Evolutionary conservation across 2,329 filamentous ascomycete species (phyloP).

Genomic region (Fusarium mexicanum): DNA sequence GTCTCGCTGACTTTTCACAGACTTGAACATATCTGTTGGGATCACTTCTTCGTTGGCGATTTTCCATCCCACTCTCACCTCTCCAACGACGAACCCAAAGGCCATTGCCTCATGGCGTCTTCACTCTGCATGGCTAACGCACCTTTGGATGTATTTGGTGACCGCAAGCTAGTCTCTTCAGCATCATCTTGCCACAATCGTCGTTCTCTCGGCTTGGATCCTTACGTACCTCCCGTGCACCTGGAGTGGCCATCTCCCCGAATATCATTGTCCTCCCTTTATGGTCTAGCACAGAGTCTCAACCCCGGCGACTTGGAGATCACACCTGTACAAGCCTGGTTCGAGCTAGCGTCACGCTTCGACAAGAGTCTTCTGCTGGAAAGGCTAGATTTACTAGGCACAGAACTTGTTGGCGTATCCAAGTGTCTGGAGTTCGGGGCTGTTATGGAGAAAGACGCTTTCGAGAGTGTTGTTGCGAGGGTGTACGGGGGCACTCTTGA

Average conservation of each 20-base stretch:
- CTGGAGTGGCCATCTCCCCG: slow-evolving; percentile 52
- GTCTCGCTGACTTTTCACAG: slow-evolving; percentile 44
- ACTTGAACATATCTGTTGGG: slow-evolving; percentile 63
- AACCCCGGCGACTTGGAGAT: slow-evolving; percentile 55
- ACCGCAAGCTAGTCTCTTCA: slow-evolving; percentile 36
- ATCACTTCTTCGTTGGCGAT: slow-evolving; percentile 57
- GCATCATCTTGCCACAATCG: slow-evolving; percentile 29
- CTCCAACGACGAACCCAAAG: slow-evolving; percentile 46
- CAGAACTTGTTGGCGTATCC: slow-evolving; percentile 55
- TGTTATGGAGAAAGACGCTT: slow-evolving; percentile 56
- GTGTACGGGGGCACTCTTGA: slow-evolving; percentile 49
- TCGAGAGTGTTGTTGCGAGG: slow-evolving; percentile 56
- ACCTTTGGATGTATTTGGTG: slow-evolving; percentile 47
- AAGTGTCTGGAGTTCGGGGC: slow-evolving; percentile 60
- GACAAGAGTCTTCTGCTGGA: slow-evolving; percentile 51
- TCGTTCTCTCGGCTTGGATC: slow-evolving; percentile 22
- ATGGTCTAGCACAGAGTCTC: slow-evolving; percentile 57
- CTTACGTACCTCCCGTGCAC: slow-evolving; percentile 34
- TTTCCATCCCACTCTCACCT: slow-evolving; percentile 49
- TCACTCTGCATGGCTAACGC: slow-evolving; percentile 54
- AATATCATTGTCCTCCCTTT: slow-evolving; percentile 55
- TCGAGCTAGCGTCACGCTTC: slow-evolving; percentile 58
- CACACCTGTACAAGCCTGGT: slow-evolving; percentile 65
- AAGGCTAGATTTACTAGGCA: slow-evolving; percentile 51
- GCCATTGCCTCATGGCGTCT: slow-evolving; percentile 58